These are phyloP conservation scores for Colletotrichum incanum DNA, from an alignment of 2,329 filamentous ascomycete species.

Conservation along the genomic window DNA sequence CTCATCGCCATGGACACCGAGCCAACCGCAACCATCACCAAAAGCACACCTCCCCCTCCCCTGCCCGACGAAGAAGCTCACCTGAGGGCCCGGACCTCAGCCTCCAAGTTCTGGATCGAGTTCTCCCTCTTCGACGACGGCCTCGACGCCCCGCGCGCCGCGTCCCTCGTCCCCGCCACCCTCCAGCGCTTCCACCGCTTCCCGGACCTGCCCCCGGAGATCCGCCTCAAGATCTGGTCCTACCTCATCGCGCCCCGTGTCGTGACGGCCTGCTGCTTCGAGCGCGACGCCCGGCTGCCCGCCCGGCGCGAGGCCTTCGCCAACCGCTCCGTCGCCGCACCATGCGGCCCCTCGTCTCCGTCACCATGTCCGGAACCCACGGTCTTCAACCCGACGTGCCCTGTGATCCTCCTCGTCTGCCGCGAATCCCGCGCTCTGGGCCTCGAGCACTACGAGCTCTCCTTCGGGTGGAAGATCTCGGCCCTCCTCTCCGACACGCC, in stretches of 20 bases:
- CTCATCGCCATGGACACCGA: conserved; percentile 7
- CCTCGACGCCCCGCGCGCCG: conserved; percentile 46
- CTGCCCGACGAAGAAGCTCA: conserved; percentile 27
- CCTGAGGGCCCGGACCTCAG: conserved; percentile 29
- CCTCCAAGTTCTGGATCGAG: conserved; percentile 60
- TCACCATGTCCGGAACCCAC: conserved; percentile 30
- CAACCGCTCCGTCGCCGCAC: conserved; percentile 41
- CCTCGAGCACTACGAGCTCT: conserved; percentile 60
- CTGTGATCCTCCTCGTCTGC: conserved; percentile 62
- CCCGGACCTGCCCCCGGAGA: conserved; percentile 60
- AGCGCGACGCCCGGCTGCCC: conserved; percentile 50
- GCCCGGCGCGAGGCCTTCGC: conserved; percentile 46
- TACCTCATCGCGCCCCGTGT: conserved; percentile 62
- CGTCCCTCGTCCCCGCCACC: conserved; percentile 36
- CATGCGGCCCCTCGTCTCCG: conserved; percentile 43
- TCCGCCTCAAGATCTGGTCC: conserved; percentile 65
- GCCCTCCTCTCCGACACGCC: conserved; percentile 55
- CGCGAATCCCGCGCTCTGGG: conserved; percentile 61
- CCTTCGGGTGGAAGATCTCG: conserved; percentile 64
- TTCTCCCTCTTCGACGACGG: conserved; percentile 63
- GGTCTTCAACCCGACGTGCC: conserved; percentile 49
- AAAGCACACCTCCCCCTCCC: background rate
- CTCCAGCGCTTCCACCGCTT: conserved; percentile 58
- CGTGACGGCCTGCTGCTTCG: conserved; percentile 60
- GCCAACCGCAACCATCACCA: background rate